Percentiles rank a stretch among this genome's conserved stretches.
phyloP scores from a whole-genome alignment of 1,284 basidiomycete genomes.

The Limonomyces culmigenus region DNA sequence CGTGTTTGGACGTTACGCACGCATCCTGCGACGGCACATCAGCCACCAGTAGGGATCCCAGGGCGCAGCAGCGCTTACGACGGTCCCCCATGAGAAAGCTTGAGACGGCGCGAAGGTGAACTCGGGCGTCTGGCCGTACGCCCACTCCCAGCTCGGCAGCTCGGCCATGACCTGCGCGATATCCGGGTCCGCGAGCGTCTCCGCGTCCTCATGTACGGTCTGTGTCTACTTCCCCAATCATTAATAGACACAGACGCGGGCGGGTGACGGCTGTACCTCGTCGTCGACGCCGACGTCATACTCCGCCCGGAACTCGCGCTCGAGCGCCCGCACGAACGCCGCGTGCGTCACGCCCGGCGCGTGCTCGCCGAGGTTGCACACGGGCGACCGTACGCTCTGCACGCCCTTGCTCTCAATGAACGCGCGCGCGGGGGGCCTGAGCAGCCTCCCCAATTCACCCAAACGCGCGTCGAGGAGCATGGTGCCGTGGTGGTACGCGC shows the following conservation, averaged over 20 bases:
- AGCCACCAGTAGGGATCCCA: not conserved
- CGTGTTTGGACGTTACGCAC: slow-evolving; percentile 40
- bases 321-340: slow-evolving; percentile 56
- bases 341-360: slow-evolving; percentile 42
- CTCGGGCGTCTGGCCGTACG: slow-evolving; percentile 88
- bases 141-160: slow-evolving; percentile 80
- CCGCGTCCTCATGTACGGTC: slow-evolving; percentile 28
- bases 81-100: slow-evolving; percentile 39
- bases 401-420: slow-evolving; percentile 74
- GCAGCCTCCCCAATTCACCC: slow-evolving; percentile 50
- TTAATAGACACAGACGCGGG: too few species aligned
- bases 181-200: slow-evolving; percentile 27
- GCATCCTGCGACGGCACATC: slow-evolving; percentile 18
- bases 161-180: slow-evolving; percentile 57
- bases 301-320: slow-evolving; percentile 48
- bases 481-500: slow-evolving; percentile 98
- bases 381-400: slow-evolving; percentile 83
- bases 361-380: slow-evolving; percentile 65
- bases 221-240: too few species aligned
- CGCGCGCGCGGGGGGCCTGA: slow-evolving; percentile 30
- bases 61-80: slow-evolving; percentile 26
- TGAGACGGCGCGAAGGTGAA: slow-evolving; percentile 49
- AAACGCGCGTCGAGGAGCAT: slow-evolving; percentile 86
- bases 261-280: slow-evolving; percentile 17
- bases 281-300: slow-evolving; percentile 39